Percentiles rank a stretch among this genome's conserved stretches.
Evolutionary conservation across 2,329 filamentous ascomycete species (phyloP).

Genomic region (Neofusicoccum sp.): DNA sequence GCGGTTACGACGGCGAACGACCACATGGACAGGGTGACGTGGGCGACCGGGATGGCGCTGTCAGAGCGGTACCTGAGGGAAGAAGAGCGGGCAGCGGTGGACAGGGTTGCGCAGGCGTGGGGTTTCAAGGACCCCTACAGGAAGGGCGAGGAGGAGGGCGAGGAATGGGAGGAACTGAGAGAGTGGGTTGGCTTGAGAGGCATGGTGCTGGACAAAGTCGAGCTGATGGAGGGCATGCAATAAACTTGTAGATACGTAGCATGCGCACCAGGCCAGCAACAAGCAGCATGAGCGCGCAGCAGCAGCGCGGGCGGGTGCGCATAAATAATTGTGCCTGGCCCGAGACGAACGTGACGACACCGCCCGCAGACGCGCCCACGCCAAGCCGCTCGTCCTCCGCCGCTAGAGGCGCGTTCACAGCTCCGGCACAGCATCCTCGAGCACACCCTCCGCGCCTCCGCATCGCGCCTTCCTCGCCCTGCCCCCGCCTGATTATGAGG

Average conservation of each 20-base stretch:
- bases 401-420: slow-evolving; percentile 10
- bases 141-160: slow-evolving; percentile 85
- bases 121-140: slow-evolving; percentile 80
- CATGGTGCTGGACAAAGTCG: slow-evolving; percentile 86
- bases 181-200: slow-evolving; percentile 80
- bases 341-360: slow-evolving; percentile 12
- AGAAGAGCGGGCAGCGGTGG: slow-evolving; percentile 83
- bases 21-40: slow-evolving; percentile 91
- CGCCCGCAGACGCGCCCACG: slow-evolving; percentile 12
- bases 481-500: slow-evolving; percentile 18
- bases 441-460: neutral
- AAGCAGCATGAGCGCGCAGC: neutral
- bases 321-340: slow-evolving; percentile 1
- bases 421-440: slow-evolving; percentile 14
- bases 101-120: slow-evolving; percentile 84
- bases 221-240: slow-evolving; percentile 92
- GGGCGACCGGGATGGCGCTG: slow-evolving; percentile 78
- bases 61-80: slow-evolving; percentile 82
- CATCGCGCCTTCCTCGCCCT: neutral
- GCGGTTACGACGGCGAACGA: slow-evolving; percentile 87
- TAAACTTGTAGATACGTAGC: slow-evolving; percentile 33
- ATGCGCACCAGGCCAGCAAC: neutral
- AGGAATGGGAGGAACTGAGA: slow-evolving; percentile 81
- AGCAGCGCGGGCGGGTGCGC: neutral
- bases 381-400: slow-evolving; percentile 5